Evolutionary conservation across 2,329 filamentous ascomycete genomes (phyloP), one percentile per base, ranked within the genome.

Genomic region (Cryphonectria radicalis): DNA sequence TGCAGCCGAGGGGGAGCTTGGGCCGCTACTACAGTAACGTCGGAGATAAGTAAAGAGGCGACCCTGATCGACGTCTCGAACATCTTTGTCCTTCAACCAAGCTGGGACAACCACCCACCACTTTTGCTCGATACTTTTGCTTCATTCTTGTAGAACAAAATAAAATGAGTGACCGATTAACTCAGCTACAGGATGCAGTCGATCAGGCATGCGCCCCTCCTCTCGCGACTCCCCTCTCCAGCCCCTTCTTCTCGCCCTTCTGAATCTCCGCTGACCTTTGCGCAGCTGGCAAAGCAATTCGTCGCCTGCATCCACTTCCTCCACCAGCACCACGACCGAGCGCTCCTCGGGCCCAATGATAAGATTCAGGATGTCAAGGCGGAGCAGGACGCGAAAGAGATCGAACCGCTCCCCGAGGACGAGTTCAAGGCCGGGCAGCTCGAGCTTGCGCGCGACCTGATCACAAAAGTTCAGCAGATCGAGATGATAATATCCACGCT

Each of bases 141-240:
- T 7, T 40, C n/a, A 40, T 42, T 37, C 46, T n/a, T 59, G 74
- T 77, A 32, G 73, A 63, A 43, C 74, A 81, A 74, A 8, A 93
- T 73, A 81, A 74, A 8, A 94, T 94, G 90, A 87, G 88, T 40
- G 93, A 97, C 79, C 86, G 91, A 73, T 86, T 97, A 71, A 95
- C 93, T 1, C 93, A 96, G 80, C 85, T 96, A 71, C 93, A 97
- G 81, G 93, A 96, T 83, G 91, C 92, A 80, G 89, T 95, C 73
- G 93, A 96, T 78, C 90, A 94, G 86, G 93, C 93, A 83, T 46
- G 81, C 63, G 17, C 63, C 70, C 3, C 10, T 11, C 7, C 8
- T 11, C 63, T 35, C 32, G 32, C 32, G 32, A 32, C 4, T 35
- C 25, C n/a, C 17, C 19, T 50, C 4, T 50, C 63, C 70, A 10